Evolutionary conservation across 192 early-diverging fungal species (phyloP), one percentile per base, ranked within the genome.

Genomic region (Coemansia sp.): DNA sequence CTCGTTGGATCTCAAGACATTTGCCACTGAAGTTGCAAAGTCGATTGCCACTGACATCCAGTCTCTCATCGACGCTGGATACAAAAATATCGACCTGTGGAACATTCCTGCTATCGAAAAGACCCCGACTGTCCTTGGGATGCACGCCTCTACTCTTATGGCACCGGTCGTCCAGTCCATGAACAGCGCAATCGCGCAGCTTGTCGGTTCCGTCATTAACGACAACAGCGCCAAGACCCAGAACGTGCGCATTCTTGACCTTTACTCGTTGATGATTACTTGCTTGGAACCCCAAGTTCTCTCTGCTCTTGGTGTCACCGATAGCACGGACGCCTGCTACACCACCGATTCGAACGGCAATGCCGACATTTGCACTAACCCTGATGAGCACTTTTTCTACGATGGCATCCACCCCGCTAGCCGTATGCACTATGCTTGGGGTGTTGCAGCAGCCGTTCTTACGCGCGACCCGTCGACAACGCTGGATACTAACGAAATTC

Each of bases 341-440:
- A 46, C 37, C 4, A 57, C 59, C 5, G 70, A 66, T 7, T 8
- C 58, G n/a, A 35, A 35, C 12, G 78, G 64, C 2, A 55, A 60
- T 18, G 40, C 39, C 30, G 61, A n/a, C 43, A 42, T 76, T 0
- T 82, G 79, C 64, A 20, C 43, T 16, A 72, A 82, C 62, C 79
- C 79, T 30, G 73, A 77, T 66, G 40, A 72, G 56, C 58, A 82
- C 55, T 64, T 74, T 25, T 82, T 82, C 64, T 73, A 72, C 30
- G 79, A 82, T 45, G 34, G 42, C 34, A 46, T 77, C 16, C 79
- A 82, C 28, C 79, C 79, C 0, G 70, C 79, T 18, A 64, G 74
- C 52, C 79, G 79, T 20, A 66, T 82, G 67, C 79, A 82, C 57
- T 82, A 82, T 33, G 56, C 76, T 20, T 75, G 74, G 73, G 79